Percentiles rank a stretch among this genome's conserved stretches.
These are phyloP conservation scores for Lactarius psammicola DNA, from an alignment of 768 basidiomycete genomes.

Conservation along the genomic window DNA sequence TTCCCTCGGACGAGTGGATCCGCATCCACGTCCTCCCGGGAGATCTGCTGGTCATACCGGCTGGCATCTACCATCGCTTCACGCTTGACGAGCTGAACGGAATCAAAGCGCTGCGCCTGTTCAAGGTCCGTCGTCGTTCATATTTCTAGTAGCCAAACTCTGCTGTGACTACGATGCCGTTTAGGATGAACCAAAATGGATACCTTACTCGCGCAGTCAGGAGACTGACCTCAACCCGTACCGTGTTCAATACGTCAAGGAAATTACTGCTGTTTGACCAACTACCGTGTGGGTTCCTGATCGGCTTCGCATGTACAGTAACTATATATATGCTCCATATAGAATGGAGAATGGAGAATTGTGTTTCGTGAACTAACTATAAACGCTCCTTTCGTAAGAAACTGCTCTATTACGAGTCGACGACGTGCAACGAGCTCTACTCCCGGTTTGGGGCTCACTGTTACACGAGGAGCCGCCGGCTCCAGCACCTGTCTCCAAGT, in stretches of 20 bases:
- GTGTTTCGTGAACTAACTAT: neutral
- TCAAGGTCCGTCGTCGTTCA: constrained; percentile 55
- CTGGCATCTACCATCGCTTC: constrained; percentile 94
- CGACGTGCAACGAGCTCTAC: neutral
- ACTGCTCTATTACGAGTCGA: neutral
- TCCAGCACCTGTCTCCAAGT: no score
- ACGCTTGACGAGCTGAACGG: constrained; percentile 75
- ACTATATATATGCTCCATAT: neutral
- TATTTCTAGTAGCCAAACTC: neutral
- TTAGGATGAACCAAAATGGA: constrained; percentile 92
- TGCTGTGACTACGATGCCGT: neutral
- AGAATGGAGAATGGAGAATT: neutral
- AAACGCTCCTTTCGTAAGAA: neutral
- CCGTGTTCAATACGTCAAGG: constrained; percentile 57
- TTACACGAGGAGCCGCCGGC: no score
- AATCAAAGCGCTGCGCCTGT: constrained; percentile 78
- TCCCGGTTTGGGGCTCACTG: neutral
- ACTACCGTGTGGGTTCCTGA: neutral
- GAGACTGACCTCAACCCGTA: constrained; percentile 64
- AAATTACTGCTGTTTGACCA: neutral
- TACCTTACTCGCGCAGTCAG: constrained; percentile 62
- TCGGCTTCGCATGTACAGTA: neutral
- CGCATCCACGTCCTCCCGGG: constrained; percentile 72
- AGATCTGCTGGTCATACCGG: constrained; percentile 83
- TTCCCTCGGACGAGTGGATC: constrained; percentile 73